Evolutionary conservation across 257 asterid genomes (phyloP).

Genomic region (Ajuga chamaepitys): DNA sequence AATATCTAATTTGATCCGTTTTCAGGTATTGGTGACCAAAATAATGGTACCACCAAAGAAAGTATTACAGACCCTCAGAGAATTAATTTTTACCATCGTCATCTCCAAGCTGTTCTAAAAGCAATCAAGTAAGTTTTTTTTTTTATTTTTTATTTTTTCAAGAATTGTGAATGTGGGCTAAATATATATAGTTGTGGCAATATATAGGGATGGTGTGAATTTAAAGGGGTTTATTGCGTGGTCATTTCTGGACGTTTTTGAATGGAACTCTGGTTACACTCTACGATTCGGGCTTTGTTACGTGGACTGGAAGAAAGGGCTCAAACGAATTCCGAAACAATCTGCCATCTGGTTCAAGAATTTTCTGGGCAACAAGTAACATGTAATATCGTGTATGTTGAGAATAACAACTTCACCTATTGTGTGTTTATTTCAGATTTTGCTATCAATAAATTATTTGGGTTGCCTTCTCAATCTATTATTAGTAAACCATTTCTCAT

Average conservation of each 20-base stretch:
- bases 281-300: constrained; percentile 27
- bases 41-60: background rate
- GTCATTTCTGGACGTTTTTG: constrained; percentile 38
- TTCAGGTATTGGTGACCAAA: constrained; percentile 20
- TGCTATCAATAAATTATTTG: no score
- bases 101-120: constrained; percentile 21
- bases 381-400: no score
- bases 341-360: constrained; percentile 24
- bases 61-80: constrained; percentile 19
- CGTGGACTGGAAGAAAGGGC: constrained; percentile 29
- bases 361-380: constrained; percentile 7
- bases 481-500: no score
- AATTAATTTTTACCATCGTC: constrained; percentile 23
- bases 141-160: background rate
- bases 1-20: no score
- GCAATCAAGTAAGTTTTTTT: constrained; percentile 22
- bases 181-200: no score
- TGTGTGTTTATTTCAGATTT: no score
- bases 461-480: no score
- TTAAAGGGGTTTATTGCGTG: constrained; percentile 44
- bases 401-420: background rate
- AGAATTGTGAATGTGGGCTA: no score
- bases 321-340: constrained; percentile 26
- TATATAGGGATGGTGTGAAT: constrained; percentile 34
- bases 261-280: constrained; percentile 39